These are phyloP conservation scores for Globisporangium megalacanthum DNA, from an alignment of 352 stramenopile genomes.

Conservation along the genomic window DNA sequence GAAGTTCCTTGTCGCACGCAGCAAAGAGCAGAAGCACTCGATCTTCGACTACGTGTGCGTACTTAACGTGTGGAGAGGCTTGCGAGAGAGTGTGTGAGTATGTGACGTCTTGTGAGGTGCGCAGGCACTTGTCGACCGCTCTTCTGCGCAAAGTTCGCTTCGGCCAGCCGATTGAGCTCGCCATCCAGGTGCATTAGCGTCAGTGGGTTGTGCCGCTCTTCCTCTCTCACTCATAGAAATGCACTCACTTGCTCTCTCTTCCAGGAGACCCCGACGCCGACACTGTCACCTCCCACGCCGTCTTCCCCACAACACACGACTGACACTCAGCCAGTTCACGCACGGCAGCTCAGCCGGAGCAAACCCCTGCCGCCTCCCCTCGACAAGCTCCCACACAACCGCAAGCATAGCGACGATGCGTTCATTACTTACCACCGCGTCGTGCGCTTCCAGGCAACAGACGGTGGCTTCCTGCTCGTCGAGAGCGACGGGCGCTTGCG, in stretches of 20 bases:
- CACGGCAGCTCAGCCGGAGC: too few species aligned
- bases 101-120: not conserved
- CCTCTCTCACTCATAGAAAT: too few species aligned
- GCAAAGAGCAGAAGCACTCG: conserved; percentile 23
- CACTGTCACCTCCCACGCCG: too few species aligned
- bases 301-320: too few species aligned
- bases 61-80: not conserved
- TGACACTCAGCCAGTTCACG: too few species aligned
- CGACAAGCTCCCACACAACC: not conserved
- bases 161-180: conserved; percentile 40
- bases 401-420: not conserved
- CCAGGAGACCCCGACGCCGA: too few species aligned
- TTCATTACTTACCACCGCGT: conserved; percentile 28
- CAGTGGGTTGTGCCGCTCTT: not conserved
- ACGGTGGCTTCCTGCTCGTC: conserved; percentile 34
- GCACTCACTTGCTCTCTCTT: too few species aligned
- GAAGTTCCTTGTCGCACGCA: conserved; percentile 27
- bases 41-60: conserved; percentile 72
- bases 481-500: conserved; percentile 26
- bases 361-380: not conserved
- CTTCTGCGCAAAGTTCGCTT: conserved; percentile 56
- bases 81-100: not conserved
- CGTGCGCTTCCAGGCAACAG: conserved; percentile 32
- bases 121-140: conserved; percentile 43
- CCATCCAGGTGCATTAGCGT: conserved; percentile 22